Evolutionary conservation across 306 rosid species (phyloP), one percentile per base, ranked within the genome.

Genomic region (Casuarina cunninghamiana): DNA sequence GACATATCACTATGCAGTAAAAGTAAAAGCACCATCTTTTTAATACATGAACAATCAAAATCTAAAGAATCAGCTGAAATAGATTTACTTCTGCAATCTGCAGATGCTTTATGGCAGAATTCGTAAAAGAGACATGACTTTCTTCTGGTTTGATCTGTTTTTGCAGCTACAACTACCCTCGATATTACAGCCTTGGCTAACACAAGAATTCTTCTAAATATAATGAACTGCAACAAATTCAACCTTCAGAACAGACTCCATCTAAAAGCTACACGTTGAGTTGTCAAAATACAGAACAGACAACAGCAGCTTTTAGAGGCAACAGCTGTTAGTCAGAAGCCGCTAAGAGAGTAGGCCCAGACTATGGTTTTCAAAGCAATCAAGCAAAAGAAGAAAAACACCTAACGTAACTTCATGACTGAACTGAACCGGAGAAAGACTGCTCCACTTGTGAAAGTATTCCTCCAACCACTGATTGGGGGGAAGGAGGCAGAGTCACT

Each of bases 201-300:
- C 50, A 41, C 78, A 78, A 79, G 39, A 15, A 75, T 16, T 71
- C 74, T 77, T 73, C 3, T 57, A 69, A 80, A 78, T n/a, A 73
- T 71, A 21, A 48, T 65, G 72, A 75, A 78, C 16, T 46, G 21
- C 69, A 10, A 55, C 71, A 44, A 6, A 10, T 73, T 69, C 53
- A 45, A 55, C 75, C 73, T 78, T 77, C 60, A 65, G 44, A 72
- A 66, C 11, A 49, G 17, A 19, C 35, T 21, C 75, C 68, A 50
- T 46, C 54, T 32, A 37, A 37, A 26, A 73, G 81, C 66, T 46
- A 53, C 75, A 17, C 49, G 67, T 57, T 6, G 11, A 32, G 69
- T 35, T 62, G 35, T 62, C 69, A 43, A 39, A 65, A 19, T n/a
- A 69, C 71, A n/a, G 51, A 35, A 73, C 15, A 37, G 49, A 26